Percentiles rank a stretch among this genome's conserved stretches.
phyloP scores from a whole-genome alignment of 176 grass and related monocot species.

The Tillandsia leiboldiana region DNA sequence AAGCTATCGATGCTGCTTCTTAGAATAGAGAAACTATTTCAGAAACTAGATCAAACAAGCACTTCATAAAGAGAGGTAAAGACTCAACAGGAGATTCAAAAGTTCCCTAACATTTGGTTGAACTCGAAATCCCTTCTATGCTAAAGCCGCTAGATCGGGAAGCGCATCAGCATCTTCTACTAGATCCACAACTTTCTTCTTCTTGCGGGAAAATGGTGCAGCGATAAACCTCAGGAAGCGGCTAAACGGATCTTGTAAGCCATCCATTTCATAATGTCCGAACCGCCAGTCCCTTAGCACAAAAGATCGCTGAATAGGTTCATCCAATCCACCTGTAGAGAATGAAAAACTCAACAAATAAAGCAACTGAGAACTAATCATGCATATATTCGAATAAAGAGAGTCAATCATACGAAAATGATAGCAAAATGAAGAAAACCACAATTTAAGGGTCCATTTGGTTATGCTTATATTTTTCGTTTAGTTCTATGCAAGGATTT shows the following conservation, averaged over 20 bases:
- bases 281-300: constrained; percentile 73
- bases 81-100: constrained; percentile 7
- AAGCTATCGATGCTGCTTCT: no score
- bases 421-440: not conserved
- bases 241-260: constrained; percentile 74
- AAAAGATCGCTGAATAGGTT: constrained; percentile 63
- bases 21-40: no score
- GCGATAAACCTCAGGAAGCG: constrained; percentile 39
- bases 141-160: constrained; percentile 20
- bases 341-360: not conserved
- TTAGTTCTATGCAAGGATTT: no score
- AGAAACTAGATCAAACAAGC: no score
- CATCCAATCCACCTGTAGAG: constrained; percentile 65
- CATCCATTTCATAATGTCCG: constrained; percentile 91
- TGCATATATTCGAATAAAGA: not conserved
- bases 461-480: no score
- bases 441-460: no score
- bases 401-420: not conserved
- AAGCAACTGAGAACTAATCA: not conserved
- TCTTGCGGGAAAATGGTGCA: constrained; percentile 38
- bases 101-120: constrained; percentile 16
- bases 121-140: not conserved
- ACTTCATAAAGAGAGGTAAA: not conserved
- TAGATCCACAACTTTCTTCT: constrained; percentile 21
- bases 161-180: constrained; percentile 20